Base-by-base conservation (phyloP, 805 yeast genomes). In the Metschnikowia amazonensis region DNA sequence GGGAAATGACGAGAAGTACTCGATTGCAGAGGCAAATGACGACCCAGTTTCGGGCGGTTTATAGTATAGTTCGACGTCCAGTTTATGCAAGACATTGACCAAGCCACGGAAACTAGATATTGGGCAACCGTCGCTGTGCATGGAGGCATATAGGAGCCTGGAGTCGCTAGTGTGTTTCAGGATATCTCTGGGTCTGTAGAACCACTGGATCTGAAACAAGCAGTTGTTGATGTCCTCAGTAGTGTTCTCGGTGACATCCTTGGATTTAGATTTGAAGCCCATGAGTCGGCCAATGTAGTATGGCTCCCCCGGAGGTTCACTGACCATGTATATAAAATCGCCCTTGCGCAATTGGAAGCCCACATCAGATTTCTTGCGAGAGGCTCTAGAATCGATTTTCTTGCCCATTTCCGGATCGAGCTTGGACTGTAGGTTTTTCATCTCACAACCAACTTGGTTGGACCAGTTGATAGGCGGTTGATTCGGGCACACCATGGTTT, bases 251-350 rank as follows among this genome's bases (percentile, higher is more conserved):
- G 35, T 28, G 27, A 21, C 34, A 24, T 33, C 30, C 29, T 45
- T 47, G 34, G 36, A 41, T 29, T 49, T 50, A 16, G 46, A 31
- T 33, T 42, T 64, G 53, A 89, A 88, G 13, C 90, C 94, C 72
- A 87, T 77, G 32, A 92, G 75, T 34, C 92, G 72, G 1, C 95
- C 98, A 36, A 94, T 77, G 57, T 89, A 87, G 69, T 86, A 94
- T 0, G 98, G 97, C 57, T 89, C 97, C 2, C 96, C 94, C 0
- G 96, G 89, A 1, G 96, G 96, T 62, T 89, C 97, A 51, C 94
- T 81, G 10, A 90, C 75, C 81, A 90, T 81, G 60, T 86, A 89
- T 8, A 89, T 83, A 48, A 74, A 80, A 46, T 89, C 95, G 43
- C 79, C 80, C 49, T 77, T 79, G 4, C 50, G 49, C n/a, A 79